Base-by-base conservation (phyloP, 2,329 filamentous ascomycete species). In the Blumeria hordei region DNA sequence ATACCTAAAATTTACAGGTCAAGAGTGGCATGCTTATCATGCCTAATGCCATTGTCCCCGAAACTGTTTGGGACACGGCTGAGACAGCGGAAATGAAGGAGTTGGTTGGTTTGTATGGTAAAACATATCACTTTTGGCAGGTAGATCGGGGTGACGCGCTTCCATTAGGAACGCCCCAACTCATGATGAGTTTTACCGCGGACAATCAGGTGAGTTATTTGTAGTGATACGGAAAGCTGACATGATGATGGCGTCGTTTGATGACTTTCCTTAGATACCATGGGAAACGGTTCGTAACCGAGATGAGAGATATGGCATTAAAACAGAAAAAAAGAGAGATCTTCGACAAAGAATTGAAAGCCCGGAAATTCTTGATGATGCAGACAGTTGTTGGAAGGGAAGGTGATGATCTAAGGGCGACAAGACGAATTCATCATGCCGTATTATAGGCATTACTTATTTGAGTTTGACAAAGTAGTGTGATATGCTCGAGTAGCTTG, bases 91-190 rank as follows among this genome's bases (percentile, higher is more conserved):
- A 90, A 67, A 92, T 94, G 85, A 77, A 83, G 58, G 74, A 88
- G 56, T 73, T 92, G 0, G 69, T 86, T 3, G 72, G 75, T 0
- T 65, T 92, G 2, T 93, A 93, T 63, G 87, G 87, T 9, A 94
- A 94, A 65, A 78, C 82, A 0, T 92, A 83, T 66, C 86, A 94
- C 65, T 71, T 92, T 44, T 94, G 88, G 87, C 85, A 93, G 72
- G 77, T 82, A 14, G 86, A 93, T 67, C 71, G 76, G 6, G 85
- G 85, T 0, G 78, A 90, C 62, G 56, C 54, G n/a, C 61, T 83
- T 55, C 80, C 80, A 1, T 63, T 82, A 59, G 79, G 80, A 0
- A 64, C 68, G 58, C 78, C 80, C 55, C 67, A 80, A 66, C 66
- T 83, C 60, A 82, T 84, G 76, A 77, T 73, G 58, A 81, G 78